phyloP scores from a whole-genome alignment of 257 asterid species.

The Solanum corneliomulleri region DNA sequence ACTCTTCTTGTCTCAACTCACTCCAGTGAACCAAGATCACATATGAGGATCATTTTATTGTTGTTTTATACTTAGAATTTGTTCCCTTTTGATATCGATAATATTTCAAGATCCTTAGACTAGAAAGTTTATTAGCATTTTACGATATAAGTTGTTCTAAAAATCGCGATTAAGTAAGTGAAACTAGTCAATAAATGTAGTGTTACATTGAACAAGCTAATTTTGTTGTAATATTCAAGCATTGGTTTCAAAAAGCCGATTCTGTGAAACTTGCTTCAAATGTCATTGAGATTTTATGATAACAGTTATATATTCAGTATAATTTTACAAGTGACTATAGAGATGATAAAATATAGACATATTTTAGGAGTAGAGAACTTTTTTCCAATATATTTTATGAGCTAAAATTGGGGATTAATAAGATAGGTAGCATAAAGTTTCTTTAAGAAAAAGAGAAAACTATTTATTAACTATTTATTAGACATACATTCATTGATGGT shows the following conservation, averaged over 20 bases:
- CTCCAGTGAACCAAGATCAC: constrained; percentile 39
- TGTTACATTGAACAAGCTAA: neutral
- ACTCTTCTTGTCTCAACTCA: constrained; percentile 50
- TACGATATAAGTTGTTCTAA: neutral
- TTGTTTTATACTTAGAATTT: neutral
- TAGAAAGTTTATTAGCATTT: neutral
- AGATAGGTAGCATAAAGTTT: too few species aligned
- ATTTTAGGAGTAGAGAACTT: too few species aligned
- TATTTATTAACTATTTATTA: too few species aligned
- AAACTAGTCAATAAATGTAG: neutral
- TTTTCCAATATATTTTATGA: too few species aligned
- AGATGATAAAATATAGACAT: too few species aligned
- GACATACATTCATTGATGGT: too few species aligned
- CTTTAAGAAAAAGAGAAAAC: too few species aligned
- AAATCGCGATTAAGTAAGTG: neutral
- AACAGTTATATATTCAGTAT: neutral
- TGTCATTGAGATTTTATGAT: neutral
- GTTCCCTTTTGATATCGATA: neutral
- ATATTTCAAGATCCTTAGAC: neutral
- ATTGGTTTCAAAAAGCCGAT: neutral
- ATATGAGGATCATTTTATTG: neutral
- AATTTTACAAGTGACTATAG: too few species aligned
- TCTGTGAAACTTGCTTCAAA: neutral
- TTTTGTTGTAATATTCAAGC: neutral
- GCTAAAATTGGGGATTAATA: too few species aligned